Conservation (phyloP, 1,284 basidiomycete genomes). For the Trichosporon faecale region DNA sequence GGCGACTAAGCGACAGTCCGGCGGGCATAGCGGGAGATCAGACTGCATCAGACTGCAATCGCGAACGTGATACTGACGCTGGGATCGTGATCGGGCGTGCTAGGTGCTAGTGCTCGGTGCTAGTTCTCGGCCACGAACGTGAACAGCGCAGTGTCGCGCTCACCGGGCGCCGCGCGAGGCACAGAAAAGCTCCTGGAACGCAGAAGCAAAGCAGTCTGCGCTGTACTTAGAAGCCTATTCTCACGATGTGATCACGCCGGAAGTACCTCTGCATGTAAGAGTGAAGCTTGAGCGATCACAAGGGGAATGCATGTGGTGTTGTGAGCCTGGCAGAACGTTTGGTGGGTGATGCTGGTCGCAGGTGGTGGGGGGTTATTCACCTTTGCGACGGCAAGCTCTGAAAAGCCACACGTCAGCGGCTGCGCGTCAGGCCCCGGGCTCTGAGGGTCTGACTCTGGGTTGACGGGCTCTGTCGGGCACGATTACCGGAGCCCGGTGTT, state of each 20-base stretch:
- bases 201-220: background rate
- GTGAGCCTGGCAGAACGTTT: background rate
- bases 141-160: background rate
- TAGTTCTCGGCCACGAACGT: background rate
- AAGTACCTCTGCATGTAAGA: background rate
- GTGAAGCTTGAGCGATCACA: background rate
- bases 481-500: background rate
- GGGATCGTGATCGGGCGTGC: background rate
- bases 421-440: background rate
- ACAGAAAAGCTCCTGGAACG: background rate
- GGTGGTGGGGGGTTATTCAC: background rate
- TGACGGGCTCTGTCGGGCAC: background rate
- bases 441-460: background rate
- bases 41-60: too few species aligned
- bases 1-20: background rate
- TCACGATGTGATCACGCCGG: background rate
- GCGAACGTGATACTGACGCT: background rate
- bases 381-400: background rate
- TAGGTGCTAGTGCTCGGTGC: too few species aligned
- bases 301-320: background rate
- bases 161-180: background rate
- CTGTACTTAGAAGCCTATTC: background rate
- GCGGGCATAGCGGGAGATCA: background rate
- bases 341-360: background rate
- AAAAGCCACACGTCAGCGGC: background rate